Percentiles rank a stretch among this genome's conserved stretches.
Conservation (phyloP, 495 filamentous ascomycete species). For the Aspergillus sparsus region DNA sequence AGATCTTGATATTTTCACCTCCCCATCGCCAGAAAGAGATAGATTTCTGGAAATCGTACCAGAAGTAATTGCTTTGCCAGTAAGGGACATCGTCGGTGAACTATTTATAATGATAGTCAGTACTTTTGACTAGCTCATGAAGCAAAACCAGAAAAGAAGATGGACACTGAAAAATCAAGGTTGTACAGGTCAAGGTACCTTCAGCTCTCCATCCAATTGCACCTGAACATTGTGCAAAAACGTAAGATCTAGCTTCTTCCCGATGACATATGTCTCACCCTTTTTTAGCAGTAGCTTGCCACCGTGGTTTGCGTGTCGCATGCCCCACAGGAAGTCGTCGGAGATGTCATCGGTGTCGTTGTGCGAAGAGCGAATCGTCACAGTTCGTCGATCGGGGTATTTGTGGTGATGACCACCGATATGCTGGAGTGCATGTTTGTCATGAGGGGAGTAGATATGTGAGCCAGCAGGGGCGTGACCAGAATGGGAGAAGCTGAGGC, state of each 20-base stretch:
- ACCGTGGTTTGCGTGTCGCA: conserved; percentile 55
- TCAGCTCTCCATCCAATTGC: conserved; percentile 57
- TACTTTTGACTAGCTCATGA: not conserved
- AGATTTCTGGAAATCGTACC: conserved; percentile 58
- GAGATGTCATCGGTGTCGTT: conserved; percentile 57
- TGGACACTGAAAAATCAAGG: not conserved
- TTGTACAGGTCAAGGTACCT: conserved; percentile 24
- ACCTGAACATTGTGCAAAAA: conserved; percentile 59
- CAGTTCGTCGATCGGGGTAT: conserved; percentile 41
- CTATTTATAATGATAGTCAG: conserved; percentile 21
- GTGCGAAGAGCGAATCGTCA: conserved; percentile 52
- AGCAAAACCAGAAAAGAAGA: not conserved
- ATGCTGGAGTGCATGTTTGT: conserved; percentile 23
- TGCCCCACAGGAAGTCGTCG: conserved; percentile 51
- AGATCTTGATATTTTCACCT: conserved; percentile 58
- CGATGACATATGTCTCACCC: conserved; percentile 55
- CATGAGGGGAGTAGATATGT: conserved; percentile 30
- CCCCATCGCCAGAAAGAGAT: conserved; percentile 65
- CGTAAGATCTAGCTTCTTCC: conserved; percentile 56
- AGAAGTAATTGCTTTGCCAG: conserved; percentile 60
- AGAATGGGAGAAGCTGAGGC: conserved; percentile 13
- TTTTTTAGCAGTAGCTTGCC: conserved; percentile 53
- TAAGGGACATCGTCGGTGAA: conserved; percentile 60
- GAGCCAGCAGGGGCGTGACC: conserved; percentile 29
- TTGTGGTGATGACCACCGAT: conserved; percentile 36